These are phyloP conservation scores for Angomonas desouzai DNA, from an alignment of 208 protist genomes.

Conservation along the genomic window DNA sequence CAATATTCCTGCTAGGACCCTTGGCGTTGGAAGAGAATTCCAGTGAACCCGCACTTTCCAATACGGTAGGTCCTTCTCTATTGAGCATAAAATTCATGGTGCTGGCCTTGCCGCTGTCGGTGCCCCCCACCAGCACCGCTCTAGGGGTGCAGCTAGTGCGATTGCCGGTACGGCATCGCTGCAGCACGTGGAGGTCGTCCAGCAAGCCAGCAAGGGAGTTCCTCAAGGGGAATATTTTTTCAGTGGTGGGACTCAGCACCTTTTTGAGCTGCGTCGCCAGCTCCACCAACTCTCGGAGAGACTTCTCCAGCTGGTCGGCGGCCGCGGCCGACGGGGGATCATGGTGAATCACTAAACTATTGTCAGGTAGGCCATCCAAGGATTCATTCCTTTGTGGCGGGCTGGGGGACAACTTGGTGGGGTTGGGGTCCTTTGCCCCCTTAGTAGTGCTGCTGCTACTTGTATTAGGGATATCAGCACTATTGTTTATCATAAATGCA, in stretches of 20 bases:
- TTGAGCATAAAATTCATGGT: conserved; percentile 16
- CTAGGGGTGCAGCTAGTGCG: conserved; percentile 9
- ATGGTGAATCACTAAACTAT: no score
- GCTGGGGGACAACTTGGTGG: no score
- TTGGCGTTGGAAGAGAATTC: not conserved
- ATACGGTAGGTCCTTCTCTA: not conserved
- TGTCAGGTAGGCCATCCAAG: no score
- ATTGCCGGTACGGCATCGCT: not conserved
- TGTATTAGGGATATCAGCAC: no score
- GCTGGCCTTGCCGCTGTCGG: conserved; percentile 6
- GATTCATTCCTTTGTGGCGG: no score
- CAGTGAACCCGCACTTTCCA: not conserved
- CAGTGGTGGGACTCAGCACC: conserved; percentile 42
- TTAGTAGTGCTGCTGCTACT: no score
- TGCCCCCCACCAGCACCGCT: not conserved
- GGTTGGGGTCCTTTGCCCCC: no score
- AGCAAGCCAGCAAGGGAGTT: conserved; percentile 26
- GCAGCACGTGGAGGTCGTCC: conserved; percentile 28
- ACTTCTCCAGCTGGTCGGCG: not conserved
- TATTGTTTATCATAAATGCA: not conserved
- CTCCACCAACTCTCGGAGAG: conserved; percentile 16
- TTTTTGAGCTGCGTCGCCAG: conserved; percentile 22
- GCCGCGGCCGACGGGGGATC: no score
- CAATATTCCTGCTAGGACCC: not conserved
- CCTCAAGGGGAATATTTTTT: conserved; percentile 45